Evolutionary conservation across 2,329 filamentous ascomycete species (phyloP).

Genomic region (Nemania abortiva): DNA sequence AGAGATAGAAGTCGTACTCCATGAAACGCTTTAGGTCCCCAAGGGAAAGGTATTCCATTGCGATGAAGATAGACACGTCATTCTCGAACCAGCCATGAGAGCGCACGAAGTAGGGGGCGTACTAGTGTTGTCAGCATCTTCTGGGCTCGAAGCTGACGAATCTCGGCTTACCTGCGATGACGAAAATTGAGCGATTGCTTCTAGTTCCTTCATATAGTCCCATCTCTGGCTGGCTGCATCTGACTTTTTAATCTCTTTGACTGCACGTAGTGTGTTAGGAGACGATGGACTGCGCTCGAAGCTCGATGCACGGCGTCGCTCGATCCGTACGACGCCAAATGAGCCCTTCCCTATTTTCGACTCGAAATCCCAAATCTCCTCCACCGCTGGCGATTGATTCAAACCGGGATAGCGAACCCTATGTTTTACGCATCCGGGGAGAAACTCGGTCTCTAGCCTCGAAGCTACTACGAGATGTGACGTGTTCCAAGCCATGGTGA

Average conservation of each 20-base stretch:
- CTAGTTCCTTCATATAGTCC: conserved; percentile 28
- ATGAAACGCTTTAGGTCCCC: conserved; percentile 33
- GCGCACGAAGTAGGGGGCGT: conserved; percentile 36
- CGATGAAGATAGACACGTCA: conserved; percentile 32
- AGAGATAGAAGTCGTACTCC: conserved; percentile 9
- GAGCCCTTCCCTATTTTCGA: conserved; percentile 21
- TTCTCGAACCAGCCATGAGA: conserved; percentile 38
- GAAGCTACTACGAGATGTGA: conserved; percentile 23
- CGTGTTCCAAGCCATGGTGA: conserved; percentile 9
- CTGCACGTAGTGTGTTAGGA: conserved; percentile 11
- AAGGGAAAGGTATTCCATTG: conserved; percentile 37
- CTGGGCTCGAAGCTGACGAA: neutral
- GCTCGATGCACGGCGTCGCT: conserved; percentile 5
- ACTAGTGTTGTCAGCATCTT: conserved; percentile 7
- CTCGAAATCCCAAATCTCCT: conserved; percentile 25
- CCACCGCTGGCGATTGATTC: neutral
- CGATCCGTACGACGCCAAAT: conserved; percentile 28
- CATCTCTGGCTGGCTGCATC: conserved; percentile 14
- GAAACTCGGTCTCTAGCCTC: conserved; percentile 20
- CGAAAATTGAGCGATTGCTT: conserved; percentile 16
- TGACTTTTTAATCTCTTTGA: conserved; percentile 25
- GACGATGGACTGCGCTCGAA: neutral
- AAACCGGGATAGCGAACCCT: neutral
- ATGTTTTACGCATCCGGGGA: conserved; percentile 9
- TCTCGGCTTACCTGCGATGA: conserved; percentile 13